Evolutionary conservation across 176 grass and related monocot species (phyloP), one percentile per base, ranked within the genome.

Genomic region (Otatea glauca): DNA sequence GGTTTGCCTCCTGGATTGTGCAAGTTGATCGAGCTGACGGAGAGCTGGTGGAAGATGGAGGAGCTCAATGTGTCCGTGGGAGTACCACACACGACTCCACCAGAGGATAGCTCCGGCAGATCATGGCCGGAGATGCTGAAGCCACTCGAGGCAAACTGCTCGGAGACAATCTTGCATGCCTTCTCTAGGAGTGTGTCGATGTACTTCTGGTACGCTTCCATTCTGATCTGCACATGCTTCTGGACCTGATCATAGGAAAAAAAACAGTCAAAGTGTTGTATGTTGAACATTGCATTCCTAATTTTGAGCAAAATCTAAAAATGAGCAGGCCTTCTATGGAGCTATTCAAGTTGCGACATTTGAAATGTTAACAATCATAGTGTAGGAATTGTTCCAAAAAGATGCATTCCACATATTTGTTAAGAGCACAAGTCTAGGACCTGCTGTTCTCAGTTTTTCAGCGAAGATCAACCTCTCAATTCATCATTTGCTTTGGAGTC

Each of bases 171-270:
- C 81, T 99, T 96, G 70, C 84, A 99, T 68, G 96, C 96, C 59
- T 88, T 98, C 64, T 90, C 97, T 53, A 99, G 86, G 43, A 99
- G 84, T 12, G 93, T 85, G 59, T 99, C 88, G 9, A 99, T 94
- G 88, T 99, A 99, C 54, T 94, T 99, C 12, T 92, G 88, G 56
- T 94, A 91, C 14, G 93, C 93, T 68, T 96, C 93, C 81, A 90
- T 96, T 90, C 97, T 77, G 71, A 99, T 96, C 70, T 99, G 93
- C 24, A 99, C 92, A 71, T 93, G 97, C 79, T 96, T 99, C 82
- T 99, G 93, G 74, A 96, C 91, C 97, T 96, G 87, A 25, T 69
- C 3, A 86, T 43, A 4, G 38, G 41, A 62, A 38, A 75, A 8
- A 53, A 55, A 68, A 85, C 1, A 67, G 70, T 84, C 35, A 41